phyloP scores from a whole-genome alignment of 345 rosid species.

The Hirschfeldia incana region DNA sequence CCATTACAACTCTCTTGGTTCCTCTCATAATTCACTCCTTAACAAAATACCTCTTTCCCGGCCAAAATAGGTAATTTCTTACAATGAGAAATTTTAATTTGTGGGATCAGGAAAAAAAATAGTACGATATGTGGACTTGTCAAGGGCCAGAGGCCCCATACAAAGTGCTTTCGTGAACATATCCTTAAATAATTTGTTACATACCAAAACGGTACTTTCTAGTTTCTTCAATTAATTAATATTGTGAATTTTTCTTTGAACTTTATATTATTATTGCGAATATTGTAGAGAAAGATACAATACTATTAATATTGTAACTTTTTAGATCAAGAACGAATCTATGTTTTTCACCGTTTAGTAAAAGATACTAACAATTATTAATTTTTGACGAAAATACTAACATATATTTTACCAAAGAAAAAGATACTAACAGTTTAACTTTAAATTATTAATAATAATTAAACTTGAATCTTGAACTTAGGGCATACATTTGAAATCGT shows the following conservation, averaged over 20 bases:
- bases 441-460: too few species aligned
- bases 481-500: neutral
- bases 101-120: conserved; percentile 4
- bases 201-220: neutral
- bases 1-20: neutral
- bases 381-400: too few species aligned
- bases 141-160: conserved; percentile 7
- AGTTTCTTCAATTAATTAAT: neutral
- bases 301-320: neutral
- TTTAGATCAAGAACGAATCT: neutral
- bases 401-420: too few species aligned
- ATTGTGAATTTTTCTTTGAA: neutral
- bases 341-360: neutral
- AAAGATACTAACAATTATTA: neutral
- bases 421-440: too few species aligned
- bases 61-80: neutral
- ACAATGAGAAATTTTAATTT: neutral
- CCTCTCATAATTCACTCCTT: neutral
- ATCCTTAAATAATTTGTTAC: neutral
- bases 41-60: neutral
- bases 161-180: neutral
- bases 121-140: conserved; percentile 2
- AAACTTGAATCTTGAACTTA: neutral
- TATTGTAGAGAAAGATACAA: neutral
- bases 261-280: neutral